Base-by-base conservation (phyloP, 2,329 filamentous ascomycete species). In the Mycocentrospora acerina region DNA sequence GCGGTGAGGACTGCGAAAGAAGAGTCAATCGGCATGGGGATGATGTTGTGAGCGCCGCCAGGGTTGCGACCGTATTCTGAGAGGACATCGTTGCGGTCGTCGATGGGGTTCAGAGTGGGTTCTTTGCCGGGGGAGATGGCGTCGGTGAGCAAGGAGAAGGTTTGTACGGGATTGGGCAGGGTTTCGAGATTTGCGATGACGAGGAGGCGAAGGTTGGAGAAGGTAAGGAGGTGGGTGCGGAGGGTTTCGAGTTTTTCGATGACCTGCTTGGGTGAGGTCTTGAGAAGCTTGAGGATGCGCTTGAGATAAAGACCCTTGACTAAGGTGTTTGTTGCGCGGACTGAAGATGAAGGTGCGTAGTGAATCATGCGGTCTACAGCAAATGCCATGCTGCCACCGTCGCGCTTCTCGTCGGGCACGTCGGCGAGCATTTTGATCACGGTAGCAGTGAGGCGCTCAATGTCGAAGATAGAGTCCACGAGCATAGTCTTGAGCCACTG, bases 1-100 rank as follows among this genome's bases (percentile, higher is more conserved):
- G 85, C 77, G 9, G 86, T 86, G 55, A 88, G 82, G 43, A 90
- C 80, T 16, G 85, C 85, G 70, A 89, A 97, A 2, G 90, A 96
- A 29, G 88, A 94, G 70, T 98, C 93, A 35, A 96, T 85, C 0
- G 88, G 82, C 83, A 98, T 93, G 12, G 93, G 90, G 15, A 97
- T 80, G 37, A 98, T 79, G 51, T 88, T 85, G 22, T 85, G 81
- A 24, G 86, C 76, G 4, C 81, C 79, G 11, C 93, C 93, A 0
- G 90, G 86, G 6, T 80, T 81, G 36, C 78, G 77, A 12, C 90
- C 93, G 37, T 88, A 82, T 0, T 81, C 74, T 48, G 82, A 94
- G 37, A 95, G 81, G n/a, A 89, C 76, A 26, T 81, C 78, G 35
- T 79, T 76, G 7, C 83, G 80, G 49, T 83, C 79, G 42, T 85